Evolutionary conservation across 768 basidiomycete species (phyloP).

Genomic region (Pisolithus albus): DNA sequence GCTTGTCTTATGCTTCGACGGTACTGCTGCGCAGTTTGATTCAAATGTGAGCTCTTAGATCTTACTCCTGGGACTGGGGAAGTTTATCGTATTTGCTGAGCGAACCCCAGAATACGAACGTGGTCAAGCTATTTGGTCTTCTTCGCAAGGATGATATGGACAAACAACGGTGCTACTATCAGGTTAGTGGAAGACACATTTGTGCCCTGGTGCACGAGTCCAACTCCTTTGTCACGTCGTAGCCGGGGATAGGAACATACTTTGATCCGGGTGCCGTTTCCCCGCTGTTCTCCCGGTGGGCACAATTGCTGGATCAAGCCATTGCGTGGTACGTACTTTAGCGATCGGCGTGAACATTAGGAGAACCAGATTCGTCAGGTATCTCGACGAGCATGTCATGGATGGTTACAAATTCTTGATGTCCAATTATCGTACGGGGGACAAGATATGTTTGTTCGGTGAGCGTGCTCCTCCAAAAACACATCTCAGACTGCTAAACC

Average conservation of each 20-base stretch:
- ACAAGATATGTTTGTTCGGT: constrained; percentile 73
- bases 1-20: constrained; percentile 66
- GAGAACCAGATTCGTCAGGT: constrained; percentile 35
- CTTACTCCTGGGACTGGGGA: background rate
- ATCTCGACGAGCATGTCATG: constrained; percentile 63
- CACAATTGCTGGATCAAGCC: constrained; percentile 58
- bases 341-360: background rate
- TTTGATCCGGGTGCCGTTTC: constrained; percentile 61
- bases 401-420: constrained; percentile 74
- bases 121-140: constrained; percentile 62
- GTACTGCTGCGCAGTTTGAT: constrained; percentile 50
- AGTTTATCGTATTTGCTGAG: background rate
- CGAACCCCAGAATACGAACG: constrained; percentile 50
- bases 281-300: constrained; percentile 50
- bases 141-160: constrained; percentile 52
- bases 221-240: background rate
- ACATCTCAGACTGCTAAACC: constrained; percentile 9
- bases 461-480: constrained; percentile 3
- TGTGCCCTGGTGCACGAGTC: background rate
- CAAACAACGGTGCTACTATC: constrained; percentile 63
- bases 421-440: constrained; percentile 68
- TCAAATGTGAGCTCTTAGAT: constrained; percentile 34
- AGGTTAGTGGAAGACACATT: constrained; percentile 34
- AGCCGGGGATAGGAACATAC: constrained; percentile 46
- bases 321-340: constrained; percentile 54